phyloP scores from a whole-genome alignment of 2,329 filamentous ascomycete genomes.

The Ophiobolus disseminans region DNA sequence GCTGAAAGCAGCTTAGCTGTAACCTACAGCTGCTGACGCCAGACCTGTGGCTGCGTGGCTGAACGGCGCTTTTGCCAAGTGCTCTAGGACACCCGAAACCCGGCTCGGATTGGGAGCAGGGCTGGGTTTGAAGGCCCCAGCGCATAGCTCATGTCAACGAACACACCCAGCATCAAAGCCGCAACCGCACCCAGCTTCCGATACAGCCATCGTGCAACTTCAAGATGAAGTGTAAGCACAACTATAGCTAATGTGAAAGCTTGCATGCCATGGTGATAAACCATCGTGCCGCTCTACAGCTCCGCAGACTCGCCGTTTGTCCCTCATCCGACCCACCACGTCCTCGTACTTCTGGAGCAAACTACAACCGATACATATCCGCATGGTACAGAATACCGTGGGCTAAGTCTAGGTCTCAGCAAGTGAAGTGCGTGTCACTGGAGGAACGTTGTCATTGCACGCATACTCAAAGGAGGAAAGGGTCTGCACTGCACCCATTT shows the following conservation, averaged over 20 bases:
- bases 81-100: conserved; percentile 10
- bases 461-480: conserved; percentile 12
- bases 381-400: not conserved
- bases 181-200: conserved; percentile 4
- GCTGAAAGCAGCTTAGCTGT: conserved; percentile 13
- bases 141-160: conserved; percentile 6
- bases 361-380: not conserved
- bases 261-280: conserved; percentile 16
- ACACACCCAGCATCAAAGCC: conserved; percentile 8
- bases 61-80: conserved; percentile 24
- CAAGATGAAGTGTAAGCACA: conserved; percentile 14
- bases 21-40: conserved; percentile 15
- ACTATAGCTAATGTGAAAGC: conserved; percentile 16
- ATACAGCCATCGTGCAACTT: conserved; percentile 11
- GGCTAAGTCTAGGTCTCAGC: conserved; percentile 8
- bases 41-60: conserved; percentile 5
- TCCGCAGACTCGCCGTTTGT: conserved; percentile 17
- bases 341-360: not conserved
- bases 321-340: conserved; percentile 9
- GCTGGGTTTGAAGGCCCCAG: not conserved
- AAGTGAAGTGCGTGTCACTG: conserved; percentile 11
- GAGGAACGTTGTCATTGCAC: conserved; percentile 11
- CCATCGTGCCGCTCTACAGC: conserved; percentile 11
- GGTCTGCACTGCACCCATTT: no score
- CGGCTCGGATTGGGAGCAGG: conserved; percentile 10